Evolutionary conservation across 768 basidiomycete genomes (phyloP).

Genomic region (Rhodotorula paludigena): DNA sequence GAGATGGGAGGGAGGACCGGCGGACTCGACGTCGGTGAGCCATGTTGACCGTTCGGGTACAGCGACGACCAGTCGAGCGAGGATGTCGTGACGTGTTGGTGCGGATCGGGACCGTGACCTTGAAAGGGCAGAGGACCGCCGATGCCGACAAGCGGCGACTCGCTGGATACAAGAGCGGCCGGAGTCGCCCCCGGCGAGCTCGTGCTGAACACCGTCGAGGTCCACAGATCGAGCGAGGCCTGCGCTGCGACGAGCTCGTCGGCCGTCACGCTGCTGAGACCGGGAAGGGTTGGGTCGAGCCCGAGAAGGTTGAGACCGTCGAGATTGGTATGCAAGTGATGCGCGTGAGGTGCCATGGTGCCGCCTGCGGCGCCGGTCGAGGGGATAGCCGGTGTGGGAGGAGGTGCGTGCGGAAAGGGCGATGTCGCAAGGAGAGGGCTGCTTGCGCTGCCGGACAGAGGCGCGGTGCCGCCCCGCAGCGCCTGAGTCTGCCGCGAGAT

Average conservation of each 20-base stretch:
- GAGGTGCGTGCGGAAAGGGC: background rate
- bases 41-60: background rate
- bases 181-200: background rate
- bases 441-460: too few relatives aligned
- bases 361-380: background rate
- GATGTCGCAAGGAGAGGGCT: background rate
- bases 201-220: constrained; percentile 8
- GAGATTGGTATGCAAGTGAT: background rate
- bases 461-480: background rate
- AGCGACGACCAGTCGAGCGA: constrained; percentile 21
- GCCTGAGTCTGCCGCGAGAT: background rate
- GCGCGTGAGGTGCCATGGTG: background rate
- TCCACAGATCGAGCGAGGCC: constrained; percentile 19
- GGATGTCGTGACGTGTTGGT: background rate
- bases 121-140: background rate
- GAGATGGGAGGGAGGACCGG: background rate
- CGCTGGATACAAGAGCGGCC: too few relatives aligned
- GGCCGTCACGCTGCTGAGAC: background rate
- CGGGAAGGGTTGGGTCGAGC: background rate
- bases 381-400: background rate
- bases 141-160: background rate
- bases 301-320: constrained; percentile 16
- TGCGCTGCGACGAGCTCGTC: constrained; percentile 24
- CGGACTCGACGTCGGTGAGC: too few relatives aligned
- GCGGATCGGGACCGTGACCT: too few relatives aligned